These are phyloP conservation scores for Solanum virginianum DNA, from an alignment of 257 asterid species.

Conservation along the genomic window DNA sequence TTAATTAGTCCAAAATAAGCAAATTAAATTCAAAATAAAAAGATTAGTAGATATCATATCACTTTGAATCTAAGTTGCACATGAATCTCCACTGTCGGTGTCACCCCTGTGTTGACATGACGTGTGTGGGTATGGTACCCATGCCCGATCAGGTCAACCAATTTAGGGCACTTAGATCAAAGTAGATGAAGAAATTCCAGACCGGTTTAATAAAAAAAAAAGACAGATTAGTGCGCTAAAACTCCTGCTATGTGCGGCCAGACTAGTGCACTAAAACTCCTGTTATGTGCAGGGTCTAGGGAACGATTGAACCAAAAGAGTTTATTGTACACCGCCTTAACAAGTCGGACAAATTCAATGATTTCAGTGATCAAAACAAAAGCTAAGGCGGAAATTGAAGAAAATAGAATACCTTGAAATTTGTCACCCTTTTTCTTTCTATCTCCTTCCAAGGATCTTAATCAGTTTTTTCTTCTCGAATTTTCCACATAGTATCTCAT, in stretches of 20 bases:
- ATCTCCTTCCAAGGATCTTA: not conserved
- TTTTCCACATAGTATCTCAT: too few relatives aligned
- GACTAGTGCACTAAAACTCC: not conserved
- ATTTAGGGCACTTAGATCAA: not conserved
- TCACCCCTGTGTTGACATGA: not conserved
- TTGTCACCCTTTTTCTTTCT: not conserved
- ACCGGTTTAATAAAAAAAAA: not conserved
- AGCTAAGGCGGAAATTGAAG: not conserved
- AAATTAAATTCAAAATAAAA: not conserved
- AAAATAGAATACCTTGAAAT: not conserved
- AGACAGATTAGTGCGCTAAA: too few relatives aligned
- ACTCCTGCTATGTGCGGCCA: too few relatives aligned
- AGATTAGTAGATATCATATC: not conserved
- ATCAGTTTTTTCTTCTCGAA: too few relatives aligned
- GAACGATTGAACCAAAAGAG: not conserved
- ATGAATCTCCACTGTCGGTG: not conserved
- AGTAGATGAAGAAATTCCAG: not conserved
- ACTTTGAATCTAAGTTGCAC: not conserved
- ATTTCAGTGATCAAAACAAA: not conserved
- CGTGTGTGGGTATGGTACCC: not conserved
- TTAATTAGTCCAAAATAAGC: not conserved
- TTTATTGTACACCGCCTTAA: too few relatives aligned
- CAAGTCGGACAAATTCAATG: not conserved
- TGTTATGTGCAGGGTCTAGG: not conserved
- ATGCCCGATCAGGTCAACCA: not conserved